Evolutionary conservation across 2,329 filamentous ascomycete species (phyloP).

Genomic region (Sporothrix brunneoviolacea): DNA sequence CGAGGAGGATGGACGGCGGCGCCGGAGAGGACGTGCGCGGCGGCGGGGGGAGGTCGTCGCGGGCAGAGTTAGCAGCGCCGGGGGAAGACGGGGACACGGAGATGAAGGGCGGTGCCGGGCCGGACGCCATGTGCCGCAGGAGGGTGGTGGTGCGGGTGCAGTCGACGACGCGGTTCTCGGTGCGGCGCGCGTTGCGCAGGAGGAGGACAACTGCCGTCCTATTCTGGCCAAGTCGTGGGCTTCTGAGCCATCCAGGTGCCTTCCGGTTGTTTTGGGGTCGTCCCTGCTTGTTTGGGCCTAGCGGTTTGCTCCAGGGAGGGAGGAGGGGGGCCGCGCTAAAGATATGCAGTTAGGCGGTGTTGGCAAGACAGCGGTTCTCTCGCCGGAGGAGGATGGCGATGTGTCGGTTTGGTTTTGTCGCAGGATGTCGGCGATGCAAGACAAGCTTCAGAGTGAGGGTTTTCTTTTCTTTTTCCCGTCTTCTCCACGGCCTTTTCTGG

Average conservation of each 20-base stretch:
- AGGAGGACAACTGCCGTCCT: not conserved
- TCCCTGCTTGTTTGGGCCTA: constrained; percentile 13
- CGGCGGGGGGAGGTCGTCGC: too few relatives aligned
- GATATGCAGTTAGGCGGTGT: constrained; percentile 2
- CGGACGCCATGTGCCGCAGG: constrained; percentile 12
- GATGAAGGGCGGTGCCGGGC: constrained; percentile 5
- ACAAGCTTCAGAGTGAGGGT: too few relatives aligned
- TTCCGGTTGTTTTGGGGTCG: not conserved
- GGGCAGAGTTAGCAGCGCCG: not conserved
- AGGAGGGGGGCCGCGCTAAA: not conserved
- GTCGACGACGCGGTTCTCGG: not conserved
- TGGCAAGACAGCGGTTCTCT: too few relatives aligned
- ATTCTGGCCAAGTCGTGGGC: not conserved
- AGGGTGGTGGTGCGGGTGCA: not conserved
- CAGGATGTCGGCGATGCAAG: too few relatives aligned
- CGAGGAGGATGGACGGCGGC: constrained; percentile 12
- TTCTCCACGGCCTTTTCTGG: too few relatives aligned
- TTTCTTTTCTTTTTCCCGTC: too few relatives aligned
- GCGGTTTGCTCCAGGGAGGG: not conserved
- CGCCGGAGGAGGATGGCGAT: too few relatives aligned
- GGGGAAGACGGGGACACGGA: constrained; percentile 5
- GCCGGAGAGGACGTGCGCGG: not conserved
- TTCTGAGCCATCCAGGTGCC: not conserved
- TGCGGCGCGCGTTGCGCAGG: not conserved
- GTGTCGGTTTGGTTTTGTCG: too few relatives aligned